These are phyloP conservation scores for Phytophthora cryptogea DNA, from an alignment of 352 stramenopile species.

Conservation along the genomic window DNA sequence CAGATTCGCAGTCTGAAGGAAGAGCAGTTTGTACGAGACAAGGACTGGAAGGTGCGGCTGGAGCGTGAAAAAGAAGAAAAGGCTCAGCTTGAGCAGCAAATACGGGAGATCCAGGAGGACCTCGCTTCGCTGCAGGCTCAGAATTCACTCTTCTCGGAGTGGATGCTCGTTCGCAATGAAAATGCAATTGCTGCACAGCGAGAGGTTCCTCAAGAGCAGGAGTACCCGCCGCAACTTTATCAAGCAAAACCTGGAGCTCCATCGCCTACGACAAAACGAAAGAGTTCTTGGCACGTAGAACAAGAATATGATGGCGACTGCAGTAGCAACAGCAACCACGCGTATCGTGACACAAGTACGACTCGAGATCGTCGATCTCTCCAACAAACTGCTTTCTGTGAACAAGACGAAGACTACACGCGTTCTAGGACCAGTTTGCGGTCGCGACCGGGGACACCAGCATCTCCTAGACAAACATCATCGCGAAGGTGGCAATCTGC, in stretches of 20 bases:
- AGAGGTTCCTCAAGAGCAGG: slow-evolving; percentile 10
- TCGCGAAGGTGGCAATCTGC: slow-evolving; percentile 21
- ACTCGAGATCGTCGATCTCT: slow-evolving; percentile 7
- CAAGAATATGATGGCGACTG: slow-evolving; percentile 20
- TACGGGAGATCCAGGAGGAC: slow-evolving; percentile 65
- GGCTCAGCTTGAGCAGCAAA: slow-evolving; percentile 41
- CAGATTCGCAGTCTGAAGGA: slow-evolving; percentile 80
- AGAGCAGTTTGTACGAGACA: slow-evolving; percentile 61
- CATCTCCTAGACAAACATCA: slow-evolving; percentile 18
- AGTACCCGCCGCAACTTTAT: slow-evolving; percentile 4
- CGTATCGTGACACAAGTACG: slow-evolving; percentile 1
- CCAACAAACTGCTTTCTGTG: neutral
- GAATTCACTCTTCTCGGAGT: slow-evolving; percentile 77
- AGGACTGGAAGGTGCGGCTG: slow-evolving; percentile 64
- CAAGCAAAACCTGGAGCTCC: slow-evolving; percentile 8
- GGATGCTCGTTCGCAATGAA: slow-evolving; percentile 77
- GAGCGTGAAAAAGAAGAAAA: slow-evolving; percentile 59
- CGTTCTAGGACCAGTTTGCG: slow-evolving; percentile 3
- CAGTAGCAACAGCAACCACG: slow-evolving; percentile 19
- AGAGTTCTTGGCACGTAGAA: slow-evolving; percentile 19
- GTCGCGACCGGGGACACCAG: slow-evolving; percentile 2
- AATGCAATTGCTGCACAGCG: slow-evolving; percentile 48
- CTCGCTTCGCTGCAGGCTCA: slow-evolving; percentile 58
- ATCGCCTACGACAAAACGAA: slow-evolving; percentile 7
- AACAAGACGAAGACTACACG: slow-evolving; percentile 17